These are phyloP conservation scores for Petrea volubilis DNA, from an alignment of 257 asterid species.

Conservation along the genomic window DNA sequence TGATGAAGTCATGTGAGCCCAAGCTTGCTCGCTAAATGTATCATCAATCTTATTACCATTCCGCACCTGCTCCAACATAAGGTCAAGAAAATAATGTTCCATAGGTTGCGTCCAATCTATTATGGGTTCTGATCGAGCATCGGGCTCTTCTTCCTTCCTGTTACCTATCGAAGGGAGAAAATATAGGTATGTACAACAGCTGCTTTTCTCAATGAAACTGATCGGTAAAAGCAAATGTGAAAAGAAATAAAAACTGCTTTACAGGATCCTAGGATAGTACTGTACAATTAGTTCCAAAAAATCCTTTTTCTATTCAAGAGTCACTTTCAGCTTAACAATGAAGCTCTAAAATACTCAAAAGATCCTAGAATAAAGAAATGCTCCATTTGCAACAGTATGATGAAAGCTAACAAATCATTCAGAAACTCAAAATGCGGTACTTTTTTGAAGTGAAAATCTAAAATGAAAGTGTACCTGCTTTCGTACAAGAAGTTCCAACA, in stretches of 20 bases:
- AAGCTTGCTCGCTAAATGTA: slow-evolving; percentile 32
- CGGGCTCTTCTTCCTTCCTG: slow-evolving; percentile 17
- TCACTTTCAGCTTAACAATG: too few relatives aligned
- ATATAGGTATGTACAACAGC: neutral
- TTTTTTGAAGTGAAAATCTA: too few relatives aligned
- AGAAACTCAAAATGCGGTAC: too few relatives aligned
- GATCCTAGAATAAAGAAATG: too few relatives aligned
- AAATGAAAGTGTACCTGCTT: neutral
- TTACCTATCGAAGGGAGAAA: slow-evolving; percentile 23
- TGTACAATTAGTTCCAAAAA: too few relatives aligned
- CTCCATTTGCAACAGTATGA: too few relatives aligned
- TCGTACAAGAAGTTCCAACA: slow-evolving; percentile 17
- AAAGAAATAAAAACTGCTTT: too few relatives aligned
- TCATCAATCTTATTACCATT: slow-evolving; percentile 27
- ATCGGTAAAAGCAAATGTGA: neutral
- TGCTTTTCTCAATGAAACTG: neutral
- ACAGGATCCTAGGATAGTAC: too few relatives aligned
- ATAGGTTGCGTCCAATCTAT: slow-evolving; percentile 31
- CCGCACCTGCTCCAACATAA: slow-evolving; percentile 34
- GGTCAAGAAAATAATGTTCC: slow-evolving; percentile 37
- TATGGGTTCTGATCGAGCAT: slow-evolving; percentile 6
- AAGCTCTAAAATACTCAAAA: too few relatives aligned
- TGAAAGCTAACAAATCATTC: neutral
- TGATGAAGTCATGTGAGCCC: slow-evolving; percentile 37
- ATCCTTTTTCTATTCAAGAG: too few relatives aligned